phyloP scores from a whole-genome alignment of 1,139 yeast species.

The Yamadazyma sp. region DNA sequence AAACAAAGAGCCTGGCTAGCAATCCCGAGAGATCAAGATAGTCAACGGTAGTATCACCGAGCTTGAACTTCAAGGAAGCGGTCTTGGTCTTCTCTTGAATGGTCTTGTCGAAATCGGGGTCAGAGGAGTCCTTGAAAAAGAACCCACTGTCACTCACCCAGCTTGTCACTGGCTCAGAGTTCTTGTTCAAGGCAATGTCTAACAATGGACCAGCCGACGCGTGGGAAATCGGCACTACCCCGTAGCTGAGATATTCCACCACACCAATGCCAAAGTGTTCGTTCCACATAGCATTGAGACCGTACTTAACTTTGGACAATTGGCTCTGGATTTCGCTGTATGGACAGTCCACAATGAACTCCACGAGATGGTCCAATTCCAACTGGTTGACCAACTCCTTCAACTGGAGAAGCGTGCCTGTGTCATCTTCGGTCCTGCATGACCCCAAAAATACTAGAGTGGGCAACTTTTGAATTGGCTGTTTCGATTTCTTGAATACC shows the following conservation, averaged over 20 bases:
- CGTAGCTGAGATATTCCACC: constrained; percentile 88
- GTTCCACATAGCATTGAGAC: constrained; percentile 98
- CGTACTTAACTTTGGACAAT: constrained; percentile 64
- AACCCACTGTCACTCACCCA: constrained; percentile 62
- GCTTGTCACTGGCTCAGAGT: constrained; percentile 15
- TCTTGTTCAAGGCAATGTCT: constrained; percentile 62
- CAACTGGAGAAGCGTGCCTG: constrained; percentile 54
- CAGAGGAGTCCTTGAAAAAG: constrained; percentile 59
- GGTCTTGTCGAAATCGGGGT: constrained; percentile 59
- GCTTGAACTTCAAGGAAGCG: not conserved
- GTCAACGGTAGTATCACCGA: constrained; percentile 17
- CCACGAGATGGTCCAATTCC: constrained; percentile 50
- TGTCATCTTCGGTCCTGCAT: constrained; percentile 71
- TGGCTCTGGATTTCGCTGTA: constrained; percentile 59
- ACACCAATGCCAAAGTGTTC: constrained; percentile 99
- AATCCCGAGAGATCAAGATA: constrained; percentile 43
- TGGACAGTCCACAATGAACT: constrained; percentile 74
- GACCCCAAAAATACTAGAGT: constrained; percentile 80
- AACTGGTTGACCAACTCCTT: constrained; percentile 46
- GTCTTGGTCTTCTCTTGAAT: constrained; percentile 12
- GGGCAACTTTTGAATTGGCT: constrained; percentile 31
- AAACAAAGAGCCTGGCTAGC: constrained; percentile 39
- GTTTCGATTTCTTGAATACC: constrained; percentile 19
- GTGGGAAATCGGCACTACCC: constrained; percentile 85
- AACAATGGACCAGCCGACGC: constrained; percentile 89